These are phyloP conservation scores for Rhizopogon vesiculosus DNA, from an alignment of 768 basidiomycete genomes.

Conservation along the genomic window DNA sequence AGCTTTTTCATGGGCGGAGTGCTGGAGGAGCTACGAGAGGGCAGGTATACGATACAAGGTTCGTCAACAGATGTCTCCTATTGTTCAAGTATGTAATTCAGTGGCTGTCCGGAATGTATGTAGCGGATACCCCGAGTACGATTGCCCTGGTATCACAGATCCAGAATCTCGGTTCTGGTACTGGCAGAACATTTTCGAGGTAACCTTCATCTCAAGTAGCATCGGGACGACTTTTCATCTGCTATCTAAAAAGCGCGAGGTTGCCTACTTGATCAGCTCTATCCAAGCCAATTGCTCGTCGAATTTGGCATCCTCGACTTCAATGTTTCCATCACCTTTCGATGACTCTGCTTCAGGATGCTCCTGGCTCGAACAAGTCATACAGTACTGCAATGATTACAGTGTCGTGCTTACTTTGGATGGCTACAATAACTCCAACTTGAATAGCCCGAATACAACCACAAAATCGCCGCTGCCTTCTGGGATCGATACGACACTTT, in stretches of 20 bases:
- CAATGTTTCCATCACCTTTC: conserved; percentile 20
- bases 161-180: conserved; percentile 59
- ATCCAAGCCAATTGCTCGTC: conserved; percentile 41
- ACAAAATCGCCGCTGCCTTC: conserved; percentile 47
- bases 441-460: conserved; percentile 27
- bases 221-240: conserved; percentile 40
- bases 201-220: conserved; percentile 34
- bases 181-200: conserved; percentile 51
- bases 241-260: conserved; percentile 43
- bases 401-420: conserved; percentile 58
- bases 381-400: conserved; percentile 68
- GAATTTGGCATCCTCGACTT: conserved; percentile 25
- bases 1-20: conserved; percentile 40
- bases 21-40: conserved; percentile 48
- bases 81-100: neutral
- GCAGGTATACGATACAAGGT: conserved; percentile 43
- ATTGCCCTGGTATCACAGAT: conserved; percentile 39
- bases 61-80: conserved; percentile 9
- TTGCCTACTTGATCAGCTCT: conserved; percentile 36
- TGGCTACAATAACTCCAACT: conserved; percentile 56
- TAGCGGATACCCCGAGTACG: conserved; percentile 55
- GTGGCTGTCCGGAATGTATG: conserved; percentile 39
- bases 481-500: conserved; percentile 42
- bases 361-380: conserved; percentile 44
- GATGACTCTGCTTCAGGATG: conserved; percentile 20